A percentile compares a stretch with the other conserved stretches of the same genome.
Conservation (phyloP, 2,329 filamentous ascomycete species). For the Septoria petroselini region DNA sequence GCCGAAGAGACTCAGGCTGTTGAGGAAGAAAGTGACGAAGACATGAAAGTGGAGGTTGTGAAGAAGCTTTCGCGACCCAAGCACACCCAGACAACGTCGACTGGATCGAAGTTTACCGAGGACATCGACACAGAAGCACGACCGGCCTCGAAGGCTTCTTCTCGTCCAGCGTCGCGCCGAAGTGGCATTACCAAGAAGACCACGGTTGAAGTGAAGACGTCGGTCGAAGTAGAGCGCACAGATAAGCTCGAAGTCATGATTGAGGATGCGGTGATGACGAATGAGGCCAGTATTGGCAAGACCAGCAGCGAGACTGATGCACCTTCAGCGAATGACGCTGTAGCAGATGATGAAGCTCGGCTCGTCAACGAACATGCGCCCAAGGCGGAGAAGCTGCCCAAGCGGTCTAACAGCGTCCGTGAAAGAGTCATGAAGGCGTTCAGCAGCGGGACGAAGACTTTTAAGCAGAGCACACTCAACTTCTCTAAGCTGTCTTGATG, state of each 20-base stretch:
- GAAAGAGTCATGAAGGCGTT: constrained; percentile 17
- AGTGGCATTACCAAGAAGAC: constrained; percentile 21
- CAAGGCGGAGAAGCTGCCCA: constrained; percentile 8
- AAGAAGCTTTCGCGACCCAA: constrained; percentile 15
- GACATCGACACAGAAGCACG: constrained; percentile 19
- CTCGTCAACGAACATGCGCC: neutral
- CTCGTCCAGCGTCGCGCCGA: constrained; percentile 5
- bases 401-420: constrained; percentile 16
- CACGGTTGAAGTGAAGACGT: constrained; percentile 20
- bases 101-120: constrained; percentile 26
- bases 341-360: constrained; percentile 2
- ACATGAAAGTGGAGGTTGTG: constrained; percentile 13
- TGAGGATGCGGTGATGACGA: constrained; percentile 7
- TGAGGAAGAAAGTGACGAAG: constrained; percentile 18
- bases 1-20: constrained; percentile 4
- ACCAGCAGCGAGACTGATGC: constrained; percentile 4
- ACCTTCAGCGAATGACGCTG: neutral
- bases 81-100: constrained; percentile 20
- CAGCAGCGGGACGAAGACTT: constrained; percentile 12
- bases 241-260: constrained; percentile 14
- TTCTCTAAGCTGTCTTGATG: constrained; percentile 13
- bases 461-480: constrained; percentile 21
- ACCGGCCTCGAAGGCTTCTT: constrained; percentile 16
- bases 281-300: constrained; percentile 13
- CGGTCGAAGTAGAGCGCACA: constrained; percentile 14